Percentiles rank a stretch among this genome's conserved stretches.
Evolutionary conservation across 257 asterid species (phyloP).

Genomic region (Capsicum pubescens): DNA sequence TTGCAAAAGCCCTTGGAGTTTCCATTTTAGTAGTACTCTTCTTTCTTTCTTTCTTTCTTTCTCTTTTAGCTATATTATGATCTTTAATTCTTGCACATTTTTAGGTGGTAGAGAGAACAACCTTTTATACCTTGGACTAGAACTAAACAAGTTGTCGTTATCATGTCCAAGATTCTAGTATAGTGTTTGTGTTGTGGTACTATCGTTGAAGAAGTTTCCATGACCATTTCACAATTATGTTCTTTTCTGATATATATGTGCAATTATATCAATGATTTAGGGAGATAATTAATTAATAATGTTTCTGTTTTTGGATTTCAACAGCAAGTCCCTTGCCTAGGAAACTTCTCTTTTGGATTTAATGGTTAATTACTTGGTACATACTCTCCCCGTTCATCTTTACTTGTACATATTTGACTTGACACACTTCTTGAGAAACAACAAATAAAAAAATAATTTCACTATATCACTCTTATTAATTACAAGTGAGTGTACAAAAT

Average conservation of each 20-base stretch:
- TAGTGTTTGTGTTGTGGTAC: neutral
- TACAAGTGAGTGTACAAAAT: no score
- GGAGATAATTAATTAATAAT: neutral
- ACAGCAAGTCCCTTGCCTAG: neutral
- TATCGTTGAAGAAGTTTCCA: constrained; percentile 17
- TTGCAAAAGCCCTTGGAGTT: constrained; percentile 19
- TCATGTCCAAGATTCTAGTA: neutral
- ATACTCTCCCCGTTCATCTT: no score
- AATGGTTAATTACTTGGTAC: neutral
- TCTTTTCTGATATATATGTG: neutral
- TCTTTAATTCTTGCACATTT: neutral
- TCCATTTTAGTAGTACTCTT: neutral
- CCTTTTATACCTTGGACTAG: constrained; percentile 24
- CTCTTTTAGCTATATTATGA: neutral
- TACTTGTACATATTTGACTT: no score
- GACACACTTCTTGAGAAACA: no score
- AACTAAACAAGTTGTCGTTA: neutral
- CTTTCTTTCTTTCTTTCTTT: neutral
- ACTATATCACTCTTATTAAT: no score
- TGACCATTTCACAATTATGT: constrained; percentile 8
- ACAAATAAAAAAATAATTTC: no score
- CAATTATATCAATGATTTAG: neutral
- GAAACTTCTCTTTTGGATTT: neutral
- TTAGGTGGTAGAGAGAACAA: neutral
- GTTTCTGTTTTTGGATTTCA: neutral